Base-by-base conservation (phyloP, 306 rosid genomes). In the Senna tora region DNA sequence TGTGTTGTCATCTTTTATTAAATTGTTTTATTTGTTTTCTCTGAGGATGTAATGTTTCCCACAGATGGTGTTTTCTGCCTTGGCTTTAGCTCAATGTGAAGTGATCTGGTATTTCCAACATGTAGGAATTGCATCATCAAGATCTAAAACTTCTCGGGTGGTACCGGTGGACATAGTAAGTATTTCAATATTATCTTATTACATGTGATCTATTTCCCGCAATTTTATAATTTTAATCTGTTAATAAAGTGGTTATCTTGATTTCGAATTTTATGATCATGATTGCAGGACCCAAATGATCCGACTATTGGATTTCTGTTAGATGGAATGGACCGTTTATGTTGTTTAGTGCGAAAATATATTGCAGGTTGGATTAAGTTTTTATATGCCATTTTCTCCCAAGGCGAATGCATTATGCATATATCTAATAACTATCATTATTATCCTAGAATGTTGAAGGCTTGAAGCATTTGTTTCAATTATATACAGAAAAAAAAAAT, bases 31-130 rank as follows among this genome's bases (percentile, higher is more conserved):
- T 19, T 62, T 41, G 54, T 46, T 74, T 57, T n/a, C 65, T 51
- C 81, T 71, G 69, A 78, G 67, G 69, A 72, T 71, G 55, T 74
- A 34, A 69, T 80, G 67, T 58, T 66, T 86, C 50, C 33, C 11
- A 58, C 95, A 94, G 98, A 94, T 94, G 97, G 96, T 94, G 80
- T 94, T 91, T 84, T 91, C 98, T 74, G 98, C 98, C 59, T 83
- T 94, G 96, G 96, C 96, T 78, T 94, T 94, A 67, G 92, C 98
- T 68, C 98, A 94, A 69, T 91, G 88, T 82, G 98, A 94, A 84
- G 98, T 91, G 76, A 77, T 84, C 57, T 94, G 97, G 98, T 91
- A 87, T 81, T 94, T 94, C 81, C 97, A 87, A 76, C 98, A 94
- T 78, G 92, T 88, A 49, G 97, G 98, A 83, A 81, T 91, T 82